Percentiles rank a stretch among this genome's conserved stretches.
Evolutionary conservation across 1,139 yeast genomes (phyloP).

Genomic region (Fermentozyma sake): DNA sequence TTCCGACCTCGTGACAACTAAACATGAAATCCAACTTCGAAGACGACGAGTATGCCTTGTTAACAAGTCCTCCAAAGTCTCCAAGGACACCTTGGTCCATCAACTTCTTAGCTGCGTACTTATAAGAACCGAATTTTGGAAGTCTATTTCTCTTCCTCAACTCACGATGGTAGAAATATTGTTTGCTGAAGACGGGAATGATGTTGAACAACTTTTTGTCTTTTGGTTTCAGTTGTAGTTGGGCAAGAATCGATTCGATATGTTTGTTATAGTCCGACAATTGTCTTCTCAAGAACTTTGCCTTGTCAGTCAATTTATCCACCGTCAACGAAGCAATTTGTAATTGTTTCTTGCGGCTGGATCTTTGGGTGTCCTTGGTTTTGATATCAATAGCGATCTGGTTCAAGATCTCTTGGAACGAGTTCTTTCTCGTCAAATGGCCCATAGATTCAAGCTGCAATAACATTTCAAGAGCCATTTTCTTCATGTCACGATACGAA

Average conservation of each 20-base stretch:
- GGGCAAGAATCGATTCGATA: conserved; percentile 60
- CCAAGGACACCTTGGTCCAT: conserved; percentile 67
- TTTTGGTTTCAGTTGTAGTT: conserved; percentile 55
- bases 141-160: conserved; percentile 62
- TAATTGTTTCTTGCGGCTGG: conserved; percentile 58
- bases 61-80: conserved; percentile 49
- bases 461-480: conserved; percentile 68
- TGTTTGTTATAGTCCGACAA: conserved; percentile 64
- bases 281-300: conserved; percentile 54
- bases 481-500: conserved; percentile 74
- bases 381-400: conserved; percentile 83
- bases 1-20: conserved; percentile 70
- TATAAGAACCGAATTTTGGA: conserved; percentile 80
- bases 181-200: conserved; percentile 68
- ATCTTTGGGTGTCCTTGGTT: conserved; percentile 68
- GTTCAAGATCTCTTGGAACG: conserved; percentile 75
- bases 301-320: conserved; percentile 57
- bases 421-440: conserved; percentile 58
- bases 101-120: conserved; percentile 72
- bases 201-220: conserved; percentile 49
- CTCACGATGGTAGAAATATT: conserved; percentile 73
- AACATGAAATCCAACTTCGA: conserved; percentile 74
- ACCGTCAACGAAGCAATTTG: conserved; percentile 57
- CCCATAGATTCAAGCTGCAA: conserved; percentile 74
- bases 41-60: conserved; percentile 38